Evolutionary conservation across 2,329 filamentous ascomycete genomes (phyloP).

Genomic region (Arachnomyces sp.): DNA sequence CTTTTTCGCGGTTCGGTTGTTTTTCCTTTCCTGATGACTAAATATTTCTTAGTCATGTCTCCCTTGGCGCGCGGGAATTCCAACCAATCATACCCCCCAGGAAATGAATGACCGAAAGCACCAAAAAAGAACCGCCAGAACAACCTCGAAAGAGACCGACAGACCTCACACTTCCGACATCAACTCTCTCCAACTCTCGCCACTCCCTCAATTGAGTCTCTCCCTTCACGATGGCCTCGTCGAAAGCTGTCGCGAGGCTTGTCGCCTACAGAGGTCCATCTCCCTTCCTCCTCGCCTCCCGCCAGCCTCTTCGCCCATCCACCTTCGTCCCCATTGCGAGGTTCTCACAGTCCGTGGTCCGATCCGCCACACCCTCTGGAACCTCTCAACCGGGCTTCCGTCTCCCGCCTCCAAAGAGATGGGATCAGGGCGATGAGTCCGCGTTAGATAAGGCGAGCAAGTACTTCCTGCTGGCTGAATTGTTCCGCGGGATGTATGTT

Average conservation of each 20-base stretch:
- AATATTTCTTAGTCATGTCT: conserved; percentile 21
- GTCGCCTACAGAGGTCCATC: conserved; percentile 33
- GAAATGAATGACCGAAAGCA: conserved; percentile 35
- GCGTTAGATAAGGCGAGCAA: conserved; percentile 77
- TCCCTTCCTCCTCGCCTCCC: conserved; percentile 14
- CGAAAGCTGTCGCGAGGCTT: conserved; percentile 36
- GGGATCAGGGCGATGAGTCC: conserved; percentile 71
- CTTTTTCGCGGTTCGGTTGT: conserved; percentile 25
- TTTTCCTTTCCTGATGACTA: conserved; percentile 7
- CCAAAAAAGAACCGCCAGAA: conserved; percentile 17
- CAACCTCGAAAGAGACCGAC: conserved; percentile 14
- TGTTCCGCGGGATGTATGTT: conserved; percentile 96
- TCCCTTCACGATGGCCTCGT: conserved; percentile 35
- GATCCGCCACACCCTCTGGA: conserved; percentile 59
- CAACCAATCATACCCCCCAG: conserved; percentile 30
- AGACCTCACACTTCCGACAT: conserved; percentile 16
- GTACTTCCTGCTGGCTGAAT: conserved; percentile 93
- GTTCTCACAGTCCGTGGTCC: conserved; percentile 57
- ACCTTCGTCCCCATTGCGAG: conserved; percentile 41
- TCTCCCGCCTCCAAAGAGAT: conserved; percentile 61
- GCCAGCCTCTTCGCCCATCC: conserved; percentile 26
- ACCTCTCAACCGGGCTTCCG: conserved; percentile 76
- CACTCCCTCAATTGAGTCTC: conserved; percentile 5
- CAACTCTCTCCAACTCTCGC: conserved; percentile 13
- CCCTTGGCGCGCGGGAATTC: conserved; percentile 13